Conservation (phyloP, 2,329 filamentous ascomycete species). For the Xylariaceae sp. region DNA sequence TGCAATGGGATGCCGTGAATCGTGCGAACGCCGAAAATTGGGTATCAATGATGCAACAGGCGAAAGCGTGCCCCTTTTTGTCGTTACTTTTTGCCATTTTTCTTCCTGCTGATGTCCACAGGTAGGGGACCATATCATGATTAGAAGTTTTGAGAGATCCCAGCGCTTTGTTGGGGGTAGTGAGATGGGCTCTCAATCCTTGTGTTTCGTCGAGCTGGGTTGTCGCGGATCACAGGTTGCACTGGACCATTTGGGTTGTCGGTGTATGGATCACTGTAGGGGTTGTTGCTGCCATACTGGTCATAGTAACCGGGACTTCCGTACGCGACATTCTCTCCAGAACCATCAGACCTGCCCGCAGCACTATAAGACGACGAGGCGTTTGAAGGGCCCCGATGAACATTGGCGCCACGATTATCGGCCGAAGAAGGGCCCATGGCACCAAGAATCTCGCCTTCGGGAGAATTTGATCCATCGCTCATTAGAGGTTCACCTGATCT, state of each 20-base stretch:
- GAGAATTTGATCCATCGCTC: slow-evolving; percentile 58
- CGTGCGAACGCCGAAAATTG: slow-evolving; percentile 9
- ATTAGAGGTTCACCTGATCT: slow-evolving; percentile 72
- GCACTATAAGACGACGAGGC: slow-evolving; percentile 95
- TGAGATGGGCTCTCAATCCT: slow-evolving; percentile 91
- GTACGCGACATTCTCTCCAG: slow-evolving; percentile 60
- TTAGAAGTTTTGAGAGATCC: slow-evolving; percentile 97
- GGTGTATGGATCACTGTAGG: slow-evolving; percentile 65
- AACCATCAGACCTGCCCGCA: slow-evolving; percentile 75
- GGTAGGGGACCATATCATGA: neutral
- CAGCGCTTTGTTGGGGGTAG: slow-evolving; percentile 90
- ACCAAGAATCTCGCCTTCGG: slow-evolving; percentile 83
- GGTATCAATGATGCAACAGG: slow-evolving; percentile 24
- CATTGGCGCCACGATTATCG: slow-evolving; percentile 70
- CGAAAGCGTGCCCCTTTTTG: slow-evolving; percentile 3
- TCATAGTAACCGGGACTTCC: slow-evolving; percentile 62
- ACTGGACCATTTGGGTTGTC: slow-evolving; percentile 52
- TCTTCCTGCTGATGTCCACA: neutral
- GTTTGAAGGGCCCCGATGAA: slow-evolving; percentile 90
- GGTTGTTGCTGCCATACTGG: slow-evolving; percentile 64
- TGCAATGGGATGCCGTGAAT: neutral
- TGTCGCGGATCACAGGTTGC: slow-evolving; percentile 90
- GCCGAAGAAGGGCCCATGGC: slow-evolving; percentile 77
- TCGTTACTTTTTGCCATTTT: slow-evolving; percentile 1
- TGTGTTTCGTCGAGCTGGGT: slow-evolving; percentile 89